Base-by-base conservation (phyloP, 495 filamentous ascomycete genomes). In the Neurospora terricola region DNA sequence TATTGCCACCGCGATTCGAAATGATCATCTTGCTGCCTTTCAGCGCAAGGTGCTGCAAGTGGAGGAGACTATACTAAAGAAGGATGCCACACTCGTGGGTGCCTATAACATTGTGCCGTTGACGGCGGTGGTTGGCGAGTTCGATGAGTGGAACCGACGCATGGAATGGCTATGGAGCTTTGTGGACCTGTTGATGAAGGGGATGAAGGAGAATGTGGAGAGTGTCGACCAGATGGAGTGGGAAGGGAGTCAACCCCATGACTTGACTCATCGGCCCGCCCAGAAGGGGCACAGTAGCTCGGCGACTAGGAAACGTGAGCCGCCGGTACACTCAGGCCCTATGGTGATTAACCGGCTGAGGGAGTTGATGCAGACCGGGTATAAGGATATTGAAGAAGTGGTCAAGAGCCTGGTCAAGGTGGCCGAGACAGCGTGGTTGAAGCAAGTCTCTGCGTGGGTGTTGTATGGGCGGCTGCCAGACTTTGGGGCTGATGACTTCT, bases 71-170 rank as follows among this genome's bases (percentile, higher is more conserved):
- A 91, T 99, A 48, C 83, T 98, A 70, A 83, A 86, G 34, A 88
- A 88, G 77, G 92, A 96, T 76, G 81, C 87, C 7, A 86, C 82
- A 23, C 87, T 91, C 75, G 94, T 97, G 4, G 95, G 94, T 48
- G 94, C 91, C 4, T 97, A 97, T 76, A 90, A 94, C 69, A 96
- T 97, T 74, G 96, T 98, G 18, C 94, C 96, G 1, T 82, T 99
- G 48, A 94, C 96, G 12, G 91, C 89, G 6, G 86, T 99, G 10
- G 90, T 97, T 7, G 87, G 86, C 10, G 90, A 94, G 79, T 97
- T 99, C 74, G 87, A 91, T 5, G 91, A 87, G 30, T 98, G 96
- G 96, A 91, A 87, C 43, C 84, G 93, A 73, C 85, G 91, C 42
- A 84, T 99, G 84, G 89, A 94, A 78, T 99, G 94, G 92, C 83